These are phyloP conservation scores for Pouteria glomerata DNA, from an alignment of 148 eudicot species.

Conservation along the genomic window DNA sequence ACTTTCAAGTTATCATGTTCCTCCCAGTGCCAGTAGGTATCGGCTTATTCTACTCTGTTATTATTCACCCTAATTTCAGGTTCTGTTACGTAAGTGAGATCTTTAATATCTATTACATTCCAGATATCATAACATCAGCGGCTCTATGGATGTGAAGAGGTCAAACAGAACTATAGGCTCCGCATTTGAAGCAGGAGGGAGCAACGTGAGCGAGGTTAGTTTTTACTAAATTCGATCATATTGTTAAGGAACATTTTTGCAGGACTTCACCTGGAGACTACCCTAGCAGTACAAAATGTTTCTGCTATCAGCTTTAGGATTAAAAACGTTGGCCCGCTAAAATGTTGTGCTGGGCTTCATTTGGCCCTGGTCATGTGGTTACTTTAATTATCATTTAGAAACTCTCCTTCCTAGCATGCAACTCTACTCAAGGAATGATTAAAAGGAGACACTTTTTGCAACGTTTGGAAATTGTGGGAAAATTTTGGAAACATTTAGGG, in stretches of 20 bases:
- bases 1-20: conserved; percentile 37
- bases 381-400: no score
- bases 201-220: conserved; percentile 31
- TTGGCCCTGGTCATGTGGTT: neutral
- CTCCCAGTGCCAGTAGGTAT: conserved; percentile 49
- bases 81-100: neutral
- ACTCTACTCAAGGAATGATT: neutral
- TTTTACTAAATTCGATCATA: neutral
- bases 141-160: conserved; percentile 28
- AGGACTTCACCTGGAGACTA: conserved; percentile 12
- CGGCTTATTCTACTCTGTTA: neutral
- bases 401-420: neutral
- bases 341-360: neutral
- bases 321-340: neutral
- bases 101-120: neutral
- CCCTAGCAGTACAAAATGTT: no score
- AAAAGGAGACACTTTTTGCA: neutral
- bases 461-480: neutral
- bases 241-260: neutral
- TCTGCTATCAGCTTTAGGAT: neutral
- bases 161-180: conserved; percentile 26
- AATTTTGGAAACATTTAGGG: no score
- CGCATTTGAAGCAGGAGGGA: conserved; percentile 28
- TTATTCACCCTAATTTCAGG: neutral
- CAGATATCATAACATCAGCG: conserved; percentile 37